Evolutionary conservation across 148 eudicot genomes (phyloP).

Genomic region (Cornus kousa): DNA sequence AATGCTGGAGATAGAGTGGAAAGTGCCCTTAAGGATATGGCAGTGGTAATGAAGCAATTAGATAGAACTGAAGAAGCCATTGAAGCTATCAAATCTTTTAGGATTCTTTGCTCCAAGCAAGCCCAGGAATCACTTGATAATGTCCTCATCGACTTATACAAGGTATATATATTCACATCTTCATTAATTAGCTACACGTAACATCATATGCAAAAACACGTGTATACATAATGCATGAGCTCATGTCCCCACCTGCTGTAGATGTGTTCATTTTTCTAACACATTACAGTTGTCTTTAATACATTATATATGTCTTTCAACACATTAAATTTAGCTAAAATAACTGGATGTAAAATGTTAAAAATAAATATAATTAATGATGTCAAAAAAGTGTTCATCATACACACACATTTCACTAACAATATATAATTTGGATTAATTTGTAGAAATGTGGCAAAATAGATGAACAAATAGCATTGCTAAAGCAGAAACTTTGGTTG

Average conservation of each 20-base stretch:
- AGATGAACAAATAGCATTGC: constrained; percentile 74
- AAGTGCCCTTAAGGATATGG: constrained; percentile 90
- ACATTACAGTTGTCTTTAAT: too few species aligned
- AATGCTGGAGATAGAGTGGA: constrained; percentile 90
- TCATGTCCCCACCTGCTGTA: too few species aligned
- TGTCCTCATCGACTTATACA: constrained; percentile 77
- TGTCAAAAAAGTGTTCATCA: too few species aligned
- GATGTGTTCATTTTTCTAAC: too few species aligned
- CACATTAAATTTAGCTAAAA: too few species aligned
- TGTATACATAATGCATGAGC: too few species aligned
- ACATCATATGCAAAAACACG: neutral
- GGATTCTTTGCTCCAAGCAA: constrained; percentile 59
- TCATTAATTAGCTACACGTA: too few species aligned
- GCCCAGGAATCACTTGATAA: constrained; percentile 88
- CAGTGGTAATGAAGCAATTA: constrained; percentile 83
- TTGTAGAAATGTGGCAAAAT: constrained; percentile 75
- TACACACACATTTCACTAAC: too few species aligned
- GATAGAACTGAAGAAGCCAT: constrained; percentile 79
- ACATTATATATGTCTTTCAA: too few species aligned
- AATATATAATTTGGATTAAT: neutral
- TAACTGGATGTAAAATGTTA: too few species aligned
- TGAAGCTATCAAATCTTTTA: constrained; percentile 83
- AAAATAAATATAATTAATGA: too few species aligned
- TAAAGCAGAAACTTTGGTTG: constrained; percentile 37
- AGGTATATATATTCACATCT: constrained; percentile 33